Conservation (phyloP, 1,139 yeast species). For the Blastobotrys proliferans region DNA sequence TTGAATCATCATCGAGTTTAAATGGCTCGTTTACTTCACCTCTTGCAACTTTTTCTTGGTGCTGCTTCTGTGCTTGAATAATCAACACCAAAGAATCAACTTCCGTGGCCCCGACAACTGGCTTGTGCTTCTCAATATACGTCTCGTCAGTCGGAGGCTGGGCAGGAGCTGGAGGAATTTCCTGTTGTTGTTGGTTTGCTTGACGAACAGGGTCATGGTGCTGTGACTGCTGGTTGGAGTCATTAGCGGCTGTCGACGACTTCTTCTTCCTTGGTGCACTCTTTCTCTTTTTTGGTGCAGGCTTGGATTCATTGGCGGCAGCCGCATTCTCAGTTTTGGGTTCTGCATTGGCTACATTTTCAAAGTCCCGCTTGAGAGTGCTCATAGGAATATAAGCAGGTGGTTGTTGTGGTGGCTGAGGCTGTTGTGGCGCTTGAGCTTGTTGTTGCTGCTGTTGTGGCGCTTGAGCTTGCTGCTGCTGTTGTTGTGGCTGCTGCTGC, state of each 20-base stretch:
- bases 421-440: not conserved
- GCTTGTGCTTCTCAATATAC: conserved; percentile 30
- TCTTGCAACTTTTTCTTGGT: conserved; percentile 38
- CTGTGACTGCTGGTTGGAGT: too few relatives aligned
- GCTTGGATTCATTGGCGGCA: not conserved
- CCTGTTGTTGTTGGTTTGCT: not conserved
- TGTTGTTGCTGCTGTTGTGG: not conserved
- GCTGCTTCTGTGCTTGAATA: conserved; percentile 80
- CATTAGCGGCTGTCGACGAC: conserved; percentile 5
- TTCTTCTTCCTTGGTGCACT: conserved; percentile 3
- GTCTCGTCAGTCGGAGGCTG: not conserved
- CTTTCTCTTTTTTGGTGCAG: conserved; percentile 9
- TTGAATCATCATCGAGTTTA: conserved; percentile 24
- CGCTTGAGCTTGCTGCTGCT: conserved; percentile 12
- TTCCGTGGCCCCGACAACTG: conserved; percentile 77
- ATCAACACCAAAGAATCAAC: conserved; percentile 88
- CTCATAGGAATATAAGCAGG: too few relatives aligned
- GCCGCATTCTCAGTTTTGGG: not conserved
- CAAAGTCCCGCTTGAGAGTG: too few relatives aligned
- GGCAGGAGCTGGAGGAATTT: not conserved
- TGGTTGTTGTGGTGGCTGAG: not conserved
- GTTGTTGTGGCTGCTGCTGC: conserved; percentile 21
- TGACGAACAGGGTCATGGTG: conserved; percentile 6
- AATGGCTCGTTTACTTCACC: conserved; percentile 28
- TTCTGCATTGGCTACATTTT: not conserved